Base-by-base conservation (phyloP, 257 asterid genomes). In the Nicotiana paniculata region DNA sequence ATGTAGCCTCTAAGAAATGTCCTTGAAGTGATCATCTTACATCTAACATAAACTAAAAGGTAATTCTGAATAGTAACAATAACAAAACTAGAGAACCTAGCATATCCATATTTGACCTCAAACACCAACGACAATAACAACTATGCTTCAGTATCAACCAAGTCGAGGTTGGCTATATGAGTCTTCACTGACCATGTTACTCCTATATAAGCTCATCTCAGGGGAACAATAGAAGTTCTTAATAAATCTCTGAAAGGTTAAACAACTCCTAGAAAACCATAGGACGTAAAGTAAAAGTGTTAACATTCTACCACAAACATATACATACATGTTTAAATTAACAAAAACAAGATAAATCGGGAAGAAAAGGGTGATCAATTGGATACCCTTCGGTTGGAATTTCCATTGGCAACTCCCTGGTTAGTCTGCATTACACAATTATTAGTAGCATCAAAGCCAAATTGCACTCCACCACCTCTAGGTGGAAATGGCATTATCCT, bases 311-410 rank as follows among this genome's bases (percentile, higher is more conserved):
- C 48, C 48, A 7, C 10, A 39, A 7, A 39, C 11, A 39, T 7
- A 7, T 39, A 39, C 1, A 33, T 33, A 33, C 3, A 4, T 33
- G 3, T 1, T 2, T 33, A 37, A 8, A 43, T 43, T 43, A 43
- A 79, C 12, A 21, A 21, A 28, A 46, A 8, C 15, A 46, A 18
- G 9, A 37, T 5, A 68, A 78, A 51, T 15, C 4, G 17, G 33
- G 59, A 67, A 8, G 58, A 58, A 70, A 62, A 32, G 2, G 33
- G 17, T n/a, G 62, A 69, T 74, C 35, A 63, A 58, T 33, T 16
- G 87, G 90, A 69, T 86, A 94, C 98, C 98, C 91, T 88, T 87
- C 92, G 88, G 86, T 85, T 83, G 81, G 91, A 86, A 85, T 88
- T 91, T 75, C 87, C 97, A 81, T 43, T 81, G 70, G 90, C 86